phyloP scores from a whole-genome alignment of 495 filamentous ascomycete genomes.

The Penicillium ucsense region DNA sequence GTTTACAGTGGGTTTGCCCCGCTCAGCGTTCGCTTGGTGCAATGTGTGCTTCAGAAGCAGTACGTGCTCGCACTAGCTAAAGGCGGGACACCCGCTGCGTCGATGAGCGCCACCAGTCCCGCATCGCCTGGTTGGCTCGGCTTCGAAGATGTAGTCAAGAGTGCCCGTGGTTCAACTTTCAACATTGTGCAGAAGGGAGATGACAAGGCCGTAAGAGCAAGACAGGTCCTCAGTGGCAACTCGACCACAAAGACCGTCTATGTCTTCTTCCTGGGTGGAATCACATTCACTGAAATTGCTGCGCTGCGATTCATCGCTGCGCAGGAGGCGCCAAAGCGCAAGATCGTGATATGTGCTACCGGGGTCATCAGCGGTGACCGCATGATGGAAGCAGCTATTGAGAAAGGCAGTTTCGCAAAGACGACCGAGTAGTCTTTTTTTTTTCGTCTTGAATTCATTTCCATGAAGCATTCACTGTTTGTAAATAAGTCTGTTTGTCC shows the following conservation, averaged over 20 bases:
- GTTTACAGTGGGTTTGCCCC: slow-evolving; percentile 97
- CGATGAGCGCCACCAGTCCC: slow-evolving; percentile 40
- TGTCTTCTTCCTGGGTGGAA: slow-evolving; percentile 89
- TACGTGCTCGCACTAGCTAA: slow-evolving; percentile 62
- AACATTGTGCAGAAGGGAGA: slow-evolving; percentile 89
- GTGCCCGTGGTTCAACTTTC: slow-evolving; percentile 76
- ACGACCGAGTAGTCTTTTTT: slow-evolving; percentile 11
- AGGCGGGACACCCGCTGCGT: slow-evolving; percentile 38
- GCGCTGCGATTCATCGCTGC: slow-evolving; percentile 84
- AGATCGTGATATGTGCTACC: slow-evolving; percentile 87
- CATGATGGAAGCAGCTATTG: slow-evolving; percentile 83
- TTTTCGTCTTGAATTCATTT: not conserved
- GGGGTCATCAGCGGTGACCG: slow-evolving; percentile 80
- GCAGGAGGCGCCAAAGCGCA: slow-evolving; percentile 72
- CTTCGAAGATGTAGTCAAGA: slow-evolving; percentile 82
- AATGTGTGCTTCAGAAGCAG: slow-evolving; percentile 86
- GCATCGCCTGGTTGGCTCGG: slow-evolving; percentile 77
- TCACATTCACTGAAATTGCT: slow-evolving; percentile 93
- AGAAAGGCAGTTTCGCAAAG: slow-evolving; percentile 54
- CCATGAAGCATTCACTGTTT: slow-evolving; percentile 2
- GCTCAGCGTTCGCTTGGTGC: slow-evolving; percentile 85
- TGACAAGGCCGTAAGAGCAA: slow-evolving; percentile 84
- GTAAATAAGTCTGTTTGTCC: not conserved
- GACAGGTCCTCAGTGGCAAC: slow-evolving; percentile 58
- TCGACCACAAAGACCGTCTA: slow-evolving; percentile 74